Base-by-base conservation (phyloP, 768 basidiomycete species). In the Dendrothele bispora region DNA sequence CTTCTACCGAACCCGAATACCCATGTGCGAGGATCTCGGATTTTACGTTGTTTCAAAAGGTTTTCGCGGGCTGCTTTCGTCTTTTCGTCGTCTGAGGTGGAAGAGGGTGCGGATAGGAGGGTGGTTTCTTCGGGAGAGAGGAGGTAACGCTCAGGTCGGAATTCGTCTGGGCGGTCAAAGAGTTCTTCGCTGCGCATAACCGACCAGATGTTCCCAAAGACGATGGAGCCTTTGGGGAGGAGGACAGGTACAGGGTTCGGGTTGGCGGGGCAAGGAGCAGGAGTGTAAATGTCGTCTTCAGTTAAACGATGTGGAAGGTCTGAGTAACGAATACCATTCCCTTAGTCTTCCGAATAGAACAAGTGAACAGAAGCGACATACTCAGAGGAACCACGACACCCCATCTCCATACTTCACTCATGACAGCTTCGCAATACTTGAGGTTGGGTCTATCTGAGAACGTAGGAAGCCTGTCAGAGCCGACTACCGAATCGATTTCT, bases 131-230 rank as follows among this genome's bases (percentile, higher is more conserved):
- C 27, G 14, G 36, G 37, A 7, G 46, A 39, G n/a, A 39, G 46
- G 29, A 61, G 30, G 30, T 55, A 59, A 6, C 58, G 58, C 27
- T 61, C 60, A 8, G 59, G 59, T 5, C 47, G 40, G 52, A 55
- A 57, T 12, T 25, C 22, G 21, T 51, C 45, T 26, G 43, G 42
- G 30, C 40, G 37, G 20, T 43, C 29, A 35, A 47, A 51, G 6
- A 51, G 22, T 2, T 29, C 39, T 22, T 44, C 27, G 8, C 39
- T 37, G 14, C 28, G 51, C 4, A 27, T 28, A 18, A 60, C 64
- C 30, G 34, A 69, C 84, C 83, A 86, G 41, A 84, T 77, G 57
- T 87, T 87, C 11, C 73, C 77, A 52, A 86, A 81, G 20, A 85
- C 60, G 29, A 55, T 29, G 32, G 22, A 46, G 3, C 46, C 46